A percentile compares a stretch with the other conserved stretches of the same genome.
Evolutionary conservation across 331 rosid genomes (phyloP).

Genomic region (Cydonia oblonga): DNA sequence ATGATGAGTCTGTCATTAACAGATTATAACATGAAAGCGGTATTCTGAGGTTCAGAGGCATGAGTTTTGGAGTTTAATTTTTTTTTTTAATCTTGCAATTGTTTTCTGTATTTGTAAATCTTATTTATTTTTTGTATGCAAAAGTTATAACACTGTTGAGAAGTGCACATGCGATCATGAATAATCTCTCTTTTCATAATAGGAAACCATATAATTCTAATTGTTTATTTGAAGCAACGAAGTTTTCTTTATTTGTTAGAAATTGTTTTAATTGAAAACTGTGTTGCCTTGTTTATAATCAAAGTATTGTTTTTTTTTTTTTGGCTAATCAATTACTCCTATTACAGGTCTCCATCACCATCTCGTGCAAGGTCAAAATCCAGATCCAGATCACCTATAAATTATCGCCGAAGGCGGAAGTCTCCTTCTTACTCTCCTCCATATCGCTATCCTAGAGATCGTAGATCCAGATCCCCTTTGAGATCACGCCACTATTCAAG

Average conservation of each 20-base stretch:
- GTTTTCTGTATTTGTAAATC: neutral
- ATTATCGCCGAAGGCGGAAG: constrained; percentile 46
- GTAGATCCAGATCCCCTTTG: constrained; percentile 69
- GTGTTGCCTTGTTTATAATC: neutral
- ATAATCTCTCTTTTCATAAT: neutral
- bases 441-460: constrained; percentile 39
- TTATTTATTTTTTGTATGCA: neutral
- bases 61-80: neutral
- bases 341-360: constrained; percentile 65
- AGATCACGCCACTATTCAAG: constrained; percentile 44
- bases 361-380: constrained; percentile 48
- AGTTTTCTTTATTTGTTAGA: neutral
- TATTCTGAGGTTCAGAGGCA: neutral
- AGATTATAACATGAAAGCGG: neutral
- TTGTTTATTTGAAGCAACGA: neutral
- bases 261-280: neutral
- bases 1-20: neutral
- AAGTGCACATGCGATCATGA: neutral
- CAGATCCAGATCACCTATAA: constrained; percentile 85
- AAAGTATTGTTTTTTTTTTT: neutral
- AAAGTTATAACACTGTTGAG: neutral
- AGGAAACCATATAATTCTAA: neutral
- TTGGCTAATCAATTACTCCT: neutral
- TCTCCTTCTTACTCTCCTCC: constrained; percentile 89
- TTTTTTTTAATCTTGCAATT: neutral